These are phyloP conservation scores for Umbellularia californica DNA, from an alignment of 164 flowering plant genomes.

Conservation along the genomic window DNA sequence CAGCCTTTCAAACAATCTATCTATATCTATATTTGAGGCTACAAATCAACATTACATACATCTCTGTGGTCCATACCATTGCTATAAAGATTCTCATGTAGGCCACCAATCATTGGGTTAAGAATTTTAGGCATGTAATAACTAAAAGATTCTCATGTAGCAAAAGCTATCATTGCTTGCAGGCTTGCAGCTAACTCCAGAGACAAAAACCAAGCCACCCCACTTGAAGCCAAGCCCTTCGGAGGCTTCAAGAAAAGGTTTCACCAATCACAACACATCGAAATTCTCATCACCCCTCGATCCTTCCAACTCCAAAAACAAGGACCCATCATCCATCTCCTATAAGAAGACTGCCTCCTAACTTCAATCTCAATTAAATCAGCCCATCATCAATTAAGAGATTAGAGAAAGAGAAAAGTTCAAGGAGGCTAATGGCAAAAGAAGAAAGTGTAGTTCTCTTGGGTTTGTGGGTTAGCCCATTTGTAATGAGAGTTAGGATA, in stretches of 20 bases:
- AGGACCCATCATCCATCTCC: neutral
- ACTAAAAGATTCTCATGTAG: no score
- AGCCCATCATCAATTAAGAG: neutral
- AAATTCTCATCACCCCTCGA: neutral
- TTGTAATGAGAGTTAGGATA: slow-evolving; percentile 37
- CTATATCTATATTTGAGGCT: no score
- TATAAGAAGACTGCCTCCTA: neutral
- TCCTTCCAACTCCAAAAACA: neutral
- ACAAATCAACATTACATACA: no score
- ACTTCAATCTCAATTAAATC: neutral
- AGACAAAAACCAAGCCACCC: neutral
- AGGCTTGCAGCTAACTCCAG: neutral
- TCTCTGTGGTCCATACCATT: no score
- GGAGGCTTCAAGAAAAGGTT: slow-evolving; percentile 7
- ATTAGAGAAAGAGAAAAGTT: neutral
- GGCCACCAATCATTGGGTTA: no score
- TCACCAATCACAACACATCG: slow-evolving; percentile 4
- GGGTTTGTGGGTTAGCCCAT: slow-evolving; percentile 47
- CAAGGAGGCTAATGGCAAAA: slow-evolving; percentile 22
- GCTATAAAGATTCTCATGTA: no score
- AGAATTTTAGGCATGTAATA: no score
- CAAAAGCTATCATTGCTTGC: no score
- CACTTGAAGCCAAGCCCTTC: neutral
- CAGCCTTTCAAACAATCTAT: no score
- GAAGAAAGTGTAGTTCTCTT: slow-evolving; percentile 27